A percentile compares a stretch with the other conserved stretches of the same genome.
Conservation (phyloP, 352 stramenopile genomes). For the Phytophthora quininea region DNA sequence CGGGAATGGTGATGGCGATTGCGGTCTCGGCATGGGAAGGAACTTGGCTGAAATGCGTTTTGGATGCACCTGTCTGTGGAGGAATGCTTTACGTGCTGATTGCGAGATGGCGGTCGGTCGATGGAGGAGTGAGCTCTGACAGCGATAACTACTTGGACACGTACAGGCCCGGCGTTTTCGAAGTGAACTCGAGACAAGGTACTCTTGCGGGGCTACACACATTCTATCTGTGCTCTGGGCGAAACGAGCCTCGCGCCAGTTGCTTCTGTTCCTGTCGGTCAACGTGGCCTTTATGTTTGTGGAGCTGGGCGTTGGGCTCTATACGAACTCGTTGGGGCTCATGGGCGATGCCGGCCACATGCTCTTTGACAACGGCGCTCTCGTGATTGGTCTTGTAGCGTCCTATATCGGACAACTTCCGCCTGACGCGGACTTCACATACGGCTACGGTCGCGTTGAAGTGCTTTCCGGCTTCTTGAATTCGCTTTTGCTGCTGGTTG, state of each 20-base stretch:
- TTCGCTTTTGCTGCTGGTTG: slow-evolving; percentile 82
- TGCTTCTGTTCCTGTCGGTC: slow-evolving; percentile 82
- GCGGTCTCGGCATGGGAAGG: slow-evolving; percentile 45
- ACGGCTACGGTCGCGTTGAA: slow-evolving; percentile 87
- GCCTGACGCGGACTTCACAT: slow-evolving; percentile 76
- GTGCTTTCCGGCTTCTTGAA: slow-evolving; percentile 90
- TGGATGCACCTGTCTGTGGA: slow-evolving; percentile 43
- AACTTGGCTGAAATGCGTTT: slow-evolving; percentile 54
- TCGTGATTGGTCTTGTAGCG: slow-evolving; percentile 85
- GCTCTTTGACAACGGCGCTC: slow-evolving; percentile 87
- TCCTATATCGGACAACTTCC: slow-evolving; percentile 84
- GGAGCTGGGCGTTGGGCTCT: slow-evolving; percentile 83
- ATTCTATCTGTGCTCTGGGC: slow-evolving; percentile 59
- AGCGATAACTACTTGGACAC: slow-evolving; percentile 47
- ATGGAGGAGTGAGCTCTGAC: slow-evolving; percentile 7
- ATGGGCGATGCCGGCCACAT: slow-evolving; percentile 90
- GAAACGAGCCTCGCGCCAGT: slow-evolving; percentile 70
- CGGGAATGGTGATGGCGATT: slow-evolving; percentile 48
- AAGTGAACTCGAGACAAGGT: background rate
- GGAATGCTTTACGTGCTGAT: slow-evolving; percentile 63
- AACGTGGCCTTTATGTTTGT: slow-evolving; percentile 90
- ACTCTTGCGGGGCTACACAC: slow-evolving; percentile 4
- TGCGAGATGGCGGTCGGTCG: slow-evolving; percentile 29
- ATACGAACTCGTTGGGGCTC: slow-evolving; percentile 85
- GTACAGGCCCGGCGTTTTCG: slow-evolving; percentile 31